A percentile compares a stretch with the other conserved stretches of the same genome.
phyloP scores from a whole-genome alignment of 139 green algal genomes.

The Yamagishiella unicocca region DNA sequence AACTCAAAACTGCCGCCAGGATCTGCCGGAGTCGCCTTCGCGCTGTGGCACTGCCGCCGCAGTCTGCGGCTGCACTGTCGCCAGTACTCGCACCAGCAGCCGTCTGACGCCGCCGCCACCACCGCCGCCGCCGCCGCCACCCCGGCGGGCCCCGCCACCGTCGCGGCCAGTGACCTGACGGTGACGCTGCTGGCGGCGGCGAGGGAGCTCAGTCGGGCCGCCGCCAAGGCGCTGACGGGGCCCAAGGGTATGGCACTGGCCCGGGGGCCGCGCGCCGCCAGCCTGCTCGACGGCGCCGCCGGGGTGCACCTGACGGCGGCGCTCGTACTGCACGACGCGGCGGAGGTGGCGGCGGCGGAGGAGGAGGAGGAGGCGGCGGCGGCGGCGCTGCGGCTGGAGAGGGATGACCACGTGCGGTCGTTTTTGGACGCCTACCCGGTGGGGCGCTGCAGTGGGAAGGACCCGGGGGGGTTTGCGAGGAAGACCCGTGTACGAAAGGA shows the following conservation, averaged over 20 bases:
- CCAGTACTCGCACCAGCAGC: not conserved
- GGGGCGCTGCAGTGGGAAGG: not conserved
- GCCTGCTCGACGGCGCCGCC: slow-evolving; percentile 27
- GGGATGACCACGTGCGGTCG: slow-evolving; percentile 22
- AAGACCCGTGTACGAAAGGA: no score
- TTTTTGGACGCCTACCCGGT: slow-evolving; percentile 32
- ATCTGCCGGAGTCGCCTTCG: slow-evolving; percentile 27
- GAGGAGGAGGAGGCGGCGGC: not conserved
- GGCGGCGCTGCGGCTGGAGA: not conserved
- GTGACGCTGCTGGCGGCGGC: slow-evolving; percentile 18
- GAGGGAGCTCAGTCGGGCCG: not conserved
- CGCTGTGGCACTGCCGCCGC: slow-evolving; percentile 18
- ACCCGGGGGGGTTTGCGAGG: no score
- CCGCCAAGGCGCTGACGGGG: not conserved
- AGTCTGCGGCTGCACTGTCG: not conserved
- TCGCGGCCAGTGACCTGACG: not conserved
- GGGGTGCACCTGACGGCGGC: slow-evolving; percentile 36
- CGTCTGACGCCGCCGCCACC: not conserved
- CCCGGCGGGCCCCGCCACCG: not conserved
- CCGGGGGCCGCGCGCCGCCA: not conserved
- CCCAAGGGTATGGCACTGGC: not conserved
- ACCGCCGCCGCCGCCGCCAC: not conserved
- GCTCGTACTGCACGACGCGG: slow-evolving; percentile 30
- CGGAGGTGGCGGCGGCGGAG: slow-evolving; percentile 3
- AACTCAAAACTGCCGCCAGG: no score